Percentiles rank a stretch among this genome's conserved stretches.
These are phyloP conservation scores for Otatea glauca DNA, from an alignment of 176 grass and related monocot genomes.

Conservation along the genomic window DNA sequence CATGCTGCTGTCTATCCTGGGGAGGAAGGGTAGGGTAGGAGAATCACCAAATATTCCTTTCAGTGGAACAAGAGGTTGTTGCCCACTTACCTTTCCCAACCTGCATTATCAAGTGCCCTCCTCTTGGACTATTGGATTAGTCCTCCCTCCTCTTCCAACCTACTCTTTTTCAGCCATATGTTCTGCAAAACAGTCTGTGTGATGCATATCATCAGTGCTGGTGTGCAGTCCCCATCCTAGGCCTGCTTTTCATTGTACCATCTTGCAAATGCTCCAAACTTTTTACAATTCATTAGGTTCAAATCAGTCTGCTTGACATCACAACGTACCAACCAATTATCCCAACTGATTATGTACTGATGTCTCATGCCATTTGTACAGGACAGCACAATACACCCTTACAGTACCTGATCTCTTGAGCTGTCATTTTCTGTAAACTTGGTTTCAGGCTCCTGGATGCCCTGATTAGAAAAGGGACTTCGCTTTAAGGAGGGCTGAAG, in stretches of 20 bases:
- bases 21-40: conserved; percentile 35
- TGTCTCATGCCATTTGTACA: conserved; percentile 11
- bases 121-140: neutral
- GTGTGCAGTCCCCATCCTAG: conserved; percentile 63
- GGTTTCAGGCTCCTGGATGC: neutral
- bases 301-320: conserved; percentile 33
- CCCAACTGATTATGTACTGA: neutral
- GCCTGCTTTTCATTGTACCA: conserved; percentile 47
- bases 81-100: conserved; percentile 51
- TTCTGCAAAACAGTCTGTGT: neutral
- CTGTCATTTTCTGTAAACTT: conserved; percentile 20
- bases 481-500: neutral
- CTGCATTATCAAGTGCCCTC: conserved; percentile 34
- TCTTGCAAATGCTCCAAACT: conserved; percentile 44
- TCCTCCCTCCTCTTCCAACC: neutral
- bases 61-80: conserved; percentile 47
- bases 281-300: neutral
- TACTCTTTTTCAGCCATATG: neutral
- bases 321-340: conserved; percentile 35
- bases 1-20: conserved; percentile 23
- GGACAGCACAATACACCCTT: neutral
- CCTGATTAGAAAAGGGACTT: conserved; percentile 25
- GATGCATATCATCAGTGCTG: conserved; percentile 23
- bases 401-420: conserved; percentile 12
- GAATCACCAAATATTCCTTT: conserved; percentile 16